Conservation (phyloP, 2,329 filamentous ascomycete genomes). For the Fusarium clavum region DNA sequence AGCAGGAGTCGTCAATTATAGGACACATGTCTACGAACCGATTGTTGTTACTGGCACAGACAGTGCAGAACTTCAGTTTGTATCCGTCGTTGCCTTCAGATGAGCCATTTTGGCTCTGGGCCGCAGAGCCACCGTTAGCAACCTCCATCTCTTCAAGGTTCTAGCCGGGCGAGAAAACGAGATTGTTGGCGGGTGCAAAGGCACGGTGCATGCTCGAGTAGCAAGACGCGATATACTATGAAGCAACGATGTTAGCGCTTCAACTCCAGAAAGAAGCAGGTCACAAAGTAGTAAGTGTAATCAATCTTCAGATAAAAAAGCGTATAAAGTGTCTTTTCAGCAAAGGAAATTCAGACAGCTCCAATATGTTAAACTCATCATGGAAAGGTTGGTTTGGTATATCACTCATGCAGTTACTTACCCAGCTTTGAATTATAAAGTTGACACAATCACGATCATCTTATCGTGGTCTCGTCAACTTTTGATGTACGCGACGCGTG, state of each 20-base stretch:
- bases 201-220: constrained; percentile 42
- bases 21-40: constrained; percentile 67
- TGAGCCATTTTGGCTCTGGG: constrained; percentile 56
- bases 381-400: constrained; percentile 32
- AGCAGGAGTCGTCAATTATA: neutral
- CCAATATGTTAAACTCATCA: constrained; percentile 73
- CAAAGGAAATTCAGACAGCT: constrained; percentile 78
- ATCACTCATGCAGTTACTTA: constrained; percentile 40
- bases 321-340: constrained; percentile 72
- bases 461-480: constrained; percentile 17
- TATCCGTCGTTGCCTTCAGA: constrained; percentile 68
- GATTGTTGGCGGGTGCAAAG: constrained; percentile 16
- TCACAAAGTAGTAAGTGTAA: neutral
- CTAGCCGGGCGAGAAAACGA: constrained; percentile 36
- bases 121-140: constrained; percentile 54
- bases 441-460: neutral
- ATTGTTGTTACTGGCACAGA: constrained; percentile 99
- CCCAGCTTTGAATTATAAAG: constrained; percentile 8
- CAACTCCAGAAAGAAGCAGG: neutral
- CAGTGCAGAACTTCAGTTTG: constrained; percentile 96
- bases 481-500: constrained; percentile 12
- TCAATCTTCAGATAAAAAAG: constrained; percentile 58
- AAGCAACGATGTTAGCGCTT: constrained; percentile 22
- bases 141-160: constrained; percentile 54
- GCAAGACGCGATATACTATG: constrained; percentile 19